Percentiles rank a stretch among this genome's conserved stretches.
phyloP scores from a whole-genome alignment of 2,329 filamentous ascomycete species.

The Diplodia intermedia region DNA sequence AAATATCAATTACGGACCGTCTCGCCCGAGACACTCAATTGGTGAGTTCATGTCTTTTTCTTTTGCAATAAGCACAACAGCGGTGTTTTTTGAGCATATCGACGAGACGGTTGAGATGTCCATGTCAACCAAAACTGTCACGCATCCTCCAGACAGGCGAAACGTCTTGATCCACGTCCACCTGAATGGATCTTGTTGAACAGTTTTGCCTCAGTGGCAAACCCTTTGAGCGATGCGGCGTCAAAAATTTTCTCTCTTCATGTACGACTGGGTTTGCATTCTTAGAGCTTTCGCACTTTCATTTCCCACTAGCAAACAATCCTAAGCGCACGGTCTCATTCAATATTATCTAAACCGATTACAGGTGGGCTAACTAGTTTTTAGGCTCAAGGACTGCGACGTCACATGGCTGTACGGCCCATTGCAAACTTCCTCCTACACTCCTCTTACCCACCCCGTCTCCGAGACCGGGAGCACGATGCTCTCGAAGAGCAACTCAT shows the following conservation, averaged over 20 bases:
- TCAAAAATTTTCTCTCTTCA: constrained; percentile 32
- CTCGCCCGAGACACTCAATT: constrained; percentile 90
- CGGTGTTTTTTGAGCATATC: background rate
- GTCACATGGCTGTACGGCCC: constrained; percentile 98
- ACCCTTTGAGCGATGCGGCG: background rate
- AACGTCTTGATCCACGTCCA: background rate
- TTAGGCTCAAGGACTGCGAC: constrained; percentile 93
- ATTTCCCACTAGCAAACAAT: background rate
- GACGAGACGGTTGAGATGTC: background rate
- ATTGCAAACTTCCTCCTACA: constrained; percentile 73
- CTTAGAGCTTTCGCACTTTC: background rate
- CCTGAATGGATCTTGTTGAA: constrained; percentile 1
- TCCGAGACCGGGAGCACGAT: constrained; percentile 62
- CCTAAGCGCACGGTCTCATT: background rate
- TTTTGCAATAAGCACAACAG: background rate
- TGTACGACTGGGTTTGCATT: constrained; percentile 9
- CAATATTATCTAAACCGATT: background rate
- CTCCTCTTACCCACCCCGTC: constrained; percentile 56
- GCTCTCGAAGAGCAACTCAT: constrained; percentile 70
- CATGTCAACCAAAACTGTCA: background rate
- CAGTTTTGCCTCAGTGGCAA: background rate
- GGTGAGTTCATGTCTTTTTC: constrained; percentile 63
- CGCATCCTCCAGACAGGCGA: background rate
- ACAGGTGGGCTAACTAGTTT: constrained; percentile 42
- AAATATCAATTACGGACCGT: constrained; percentile 88